A percentile compares a stretch with the other conserved stretches of the same genome.
Conservation (phyloP, 805 yeast genomes). For the Kodamaea kakaduensis region DNA sequence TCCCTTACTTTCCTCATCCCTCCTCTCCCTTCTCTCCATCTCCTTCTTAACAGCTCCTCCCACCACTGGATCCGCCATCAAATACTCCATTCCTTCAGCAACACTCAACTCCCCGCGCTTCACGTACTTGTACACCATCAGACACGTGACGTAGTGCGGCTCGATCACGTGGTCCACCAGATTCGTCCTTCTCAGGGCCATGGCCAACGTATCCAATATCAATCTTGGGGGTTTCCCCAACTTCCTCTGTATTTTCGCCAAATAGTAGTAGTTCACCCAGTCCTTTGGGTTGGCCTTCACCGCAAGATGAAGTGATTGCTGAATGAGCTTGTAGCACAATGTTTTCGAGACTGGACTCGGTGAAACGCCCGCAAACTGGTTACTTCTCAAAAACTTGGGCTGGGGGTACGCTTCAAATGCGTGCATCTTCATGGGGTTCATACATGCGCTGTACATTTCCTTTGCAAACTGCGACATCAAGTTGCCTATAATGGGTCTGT, state of each 20-base stretch:
- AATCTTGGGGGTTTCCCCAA: constrained; percentile 27
- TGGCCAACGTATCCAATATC: constrained; percentile 40
- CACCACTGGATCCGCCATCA: constrained; percentile 37
- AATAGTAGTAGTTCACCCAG: constrained; percentile 61
- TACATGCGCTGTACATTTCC: constrained; percentile 56
- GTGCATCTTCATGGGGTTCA: constrained; percentile 61
- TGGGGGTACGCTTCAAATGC: constrained; percentile 45
- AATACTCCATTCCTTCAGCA: constrained; percentile 33
- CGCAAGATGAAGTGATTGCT: constrained; percentile 46
- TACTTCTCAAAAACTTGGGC: constrained; percentile 30
- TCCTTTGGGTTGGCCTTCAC: constrained; percentile 39
- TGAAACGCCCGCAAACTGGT: constrained; percentile 21
- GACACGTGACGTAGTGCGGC: constrained; percentile 67
- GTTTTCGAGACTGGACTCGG: constrained; percentile 19
- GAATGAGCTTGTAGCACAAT: constrained; percentile 36
- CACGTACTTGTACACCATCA: constrained; percentile 55
- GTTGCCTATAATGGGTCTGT: constrained; percentile 34
- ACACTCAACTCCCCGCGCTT: constrained; percentile 30
- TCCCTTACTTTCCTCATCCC: neutral
- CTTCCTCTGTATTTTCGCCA: constrained; percentile 57
- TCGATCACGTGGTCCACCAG: constrained; percentile 61
- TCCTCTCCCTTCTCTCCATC: neutral
- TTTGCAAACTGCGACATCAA: constrained; percentile 55
- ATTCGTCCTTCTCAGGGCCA: constrained; percentile 43
- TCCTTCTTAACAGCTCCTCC: constrained; percentile 1